Evolutionary conservation across 2,329 filamentous ascomycete species (phyloP), one percentile per base, ranked within the genome.

Genomic region (Scortechinia acanthostroma): DNA sequence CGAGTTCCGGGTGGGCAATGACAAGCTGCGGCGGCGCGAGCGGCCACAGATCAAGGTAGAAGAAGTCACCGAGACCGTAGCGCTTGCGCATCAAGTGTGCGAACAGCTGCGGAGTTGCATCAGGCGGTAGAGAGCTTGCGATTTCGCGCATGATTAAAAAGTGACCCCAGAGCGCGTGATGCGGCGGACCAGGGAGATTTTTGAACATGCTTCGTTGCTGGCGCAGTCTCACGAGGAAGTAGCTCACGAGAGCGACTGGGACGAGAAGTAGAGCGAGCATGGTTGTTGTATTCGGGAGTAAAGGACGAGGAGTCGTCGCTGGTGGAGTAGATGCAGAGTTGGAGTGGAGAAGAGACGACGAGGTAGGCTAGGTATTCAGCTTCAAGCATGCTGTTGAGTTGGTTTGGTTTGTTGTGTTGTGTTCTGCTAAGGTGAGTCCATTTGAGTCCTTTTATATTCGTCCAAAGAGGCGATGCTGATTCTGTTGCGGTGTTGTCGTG

Each of bases 1-100:
- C 60, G 25, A 69, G 55, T 4, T 60, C 60, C 2, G 65, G 63
- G 43, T 65, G 52, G 44, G 55, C 54, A 21, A 68, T 55, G n/a
- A 61, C 55, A 3, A 65, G 21, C 53, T 65, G 60, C 2, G 62
- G 57, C 3, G 47, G 43, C 2, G 52, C 25, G n/a, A 30, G 25
- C n/a, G 25, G n/a, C 25, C n/a, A 30, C 25, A 30, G 25, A 30
- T 30, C 25, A 30, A 30, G 25, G n/a, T 30, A 43, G 14, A 47
- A 44, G 30, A 50, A 49, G 22, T 50, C 37, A 35, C 49, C 49
- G 13, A 51, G 48, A 17, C 48, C 43, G 21, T 51, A 51, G n/a
- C 44, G 43, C 48, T 51, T 14, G 22, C 45, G 49, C 49, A 51
- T 51, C 19, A 51, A 42, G 19, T 50, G 48, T 2, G 49, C 49